Base-by-base conservation (phyloP, 371 early-diverging fungal genomes). In the Conidiobolus coronatus region DNA sequence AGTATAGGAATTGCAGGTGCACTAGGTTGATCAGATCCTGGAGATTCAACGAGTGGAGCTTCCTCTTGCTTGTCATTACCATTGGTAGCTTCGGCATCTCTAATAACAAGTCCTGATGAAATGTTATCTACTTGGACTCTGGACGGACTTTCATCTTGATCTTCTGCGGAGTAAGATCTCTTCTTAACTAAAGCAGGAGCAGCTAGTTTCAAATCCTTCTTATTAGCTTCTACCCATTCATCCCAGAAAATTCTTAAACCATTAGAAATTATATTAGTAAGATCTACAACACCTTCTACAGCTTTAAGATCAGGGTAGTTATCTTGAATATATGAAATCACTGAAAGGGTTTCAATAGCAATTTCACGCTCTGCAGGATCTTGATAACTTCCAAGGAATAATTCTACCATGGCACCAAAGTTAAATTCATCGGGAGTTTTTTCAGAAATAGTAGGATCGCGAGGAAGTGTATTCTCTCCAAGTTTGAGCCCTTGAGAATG, bases 351-450 rank as follows among this genome's bases (percentile, higher is more conserved):
- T 51, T 82, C 83, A 0, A 79, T 77, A 0, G 77, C 79, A 34
- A 84, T 64, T 59, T 82, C 82, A 19, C 83, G 75, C 55, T 86
- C 85, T 9, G 86, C 88, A 4, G 89, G 85, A 48, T 88, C 86
- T 6, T 63, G 54, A 33, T 81, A 71, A 42, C 57, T 59, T 8
- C 68, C 71, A 52, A 85, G 59, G 46, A 81, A 73, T 41, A 63
- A 58, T 51, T 85, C 86, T 0, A 86, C 77, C 36, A 71, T 75
- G 38, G 82, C 52, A 1, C 81, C 86, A 66, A 75, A 72, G 56
- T 71, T 77, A 61, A 71, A 73, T 48, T 86, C 86, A 39, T 85
- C 84, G 0, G 86, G 71, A 0, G 89, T 85, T 62, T 77, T 80
- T 54, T 86, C 86, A 33, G 76, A 73, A 5, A 86, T 74, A 2